Evolutionary conservation across 805 yeast genomes (phyloP), one percentile per base, ranked within the genome.

Genomic region (Candida dajiaensis): DNA sequence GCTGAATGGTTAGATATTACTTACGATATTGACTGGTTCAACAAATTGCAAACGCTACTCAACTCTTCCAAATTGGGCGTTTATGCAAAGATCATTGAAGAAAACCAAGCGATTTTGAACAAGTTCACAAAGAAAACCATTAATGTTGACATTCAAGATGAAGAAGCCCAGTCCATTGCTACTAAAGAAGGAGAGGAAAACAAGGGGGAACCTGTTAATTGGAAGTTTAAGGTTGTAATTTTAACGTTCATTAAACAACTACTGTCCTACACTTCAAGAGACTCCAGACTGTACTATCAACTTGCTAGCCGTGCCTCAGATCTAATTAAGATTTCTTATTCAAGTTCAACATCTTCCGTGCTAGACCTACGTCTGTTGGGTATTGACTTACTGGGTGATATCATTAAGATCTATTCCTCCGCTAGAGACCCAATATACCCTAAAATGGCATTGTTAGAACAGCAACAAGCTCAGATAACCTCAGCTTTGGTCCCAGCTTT

Each of bases 391-490:
- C 69, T 94, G 23, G 83, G 82, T 45, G 76, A 77, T 40, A 71
- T 86, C 2, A 69, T 94, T 26, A 73, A 70, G 9, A 66, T 76
- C 1, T 85, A 78, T 63, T 81, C 89, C 0, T 72, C 73, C 22
- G 64, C 80, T 42, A 75, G 70, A 11, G 96, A 86, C 59, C 89
- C 92, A 0, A 74, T 85, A 25, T 83, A 81, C 55, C 83, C 87
- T 0, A 80, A 81, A 3, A 76, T 77, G 15, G 77, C 92, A 0
- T 72, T 89, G 10, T 67, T 92, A 38, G 96, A 87, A 53, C 97
- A 90, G 64, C 96, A 86, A 58, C 97, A 94, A 57, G 98, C 98
- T 0, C 97, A 89, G 56, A 87, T 94, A 10, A 83, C 87, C 10
- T 83, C 96, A 48, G 95, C 98, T 0, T 71, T 92, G 46, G 77